phyloP scores from a whole-genome alignment of 306 rosid species.

The Cucurbita argyrosperma region DNA sequence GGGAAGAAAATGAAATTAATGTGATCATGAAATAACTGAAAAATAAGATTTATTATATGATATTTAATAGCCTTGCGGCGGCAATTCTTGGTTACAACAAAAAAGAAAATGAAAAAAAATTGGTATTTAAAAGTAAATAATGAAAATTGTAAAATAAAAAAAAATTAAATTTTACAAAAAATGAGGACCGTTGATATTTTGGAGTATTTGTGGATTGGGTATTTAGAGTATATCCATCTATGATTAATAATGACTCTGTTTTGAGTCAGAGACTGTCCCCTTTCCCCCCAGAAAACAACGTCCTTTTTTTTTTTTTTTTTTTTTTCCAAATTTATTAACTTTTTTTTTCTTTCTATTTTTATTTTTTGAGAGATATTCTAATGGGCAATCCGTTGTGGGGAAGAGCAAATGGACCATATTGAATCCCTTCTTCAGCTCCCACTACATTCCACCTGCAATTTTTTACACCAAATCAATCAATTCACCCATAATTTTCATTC shows the following conservation, averaged over 20 bases:
- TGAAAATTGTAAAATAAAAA: background rate
- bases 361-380: slow-evolving; percentile 33
- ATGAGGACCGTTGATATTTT: background rate
- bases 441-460: slow-evolving; percentile 56
- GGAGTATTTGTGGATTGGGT: background rate
- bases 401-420: slow-evolving; percentile 94
- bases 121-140: background rate
- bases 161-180: background rate
- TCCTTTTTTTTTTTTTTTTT: background rate
- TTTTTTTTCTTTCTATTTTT: background rate
- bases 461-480: background rate
- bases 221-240: slow-evolving; percentile 3
- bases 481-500: background rate
- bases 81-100: background rate
- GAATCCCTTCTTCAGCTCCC: slow-evolving; percentile 71
- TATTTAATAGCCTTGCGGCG: background rate
- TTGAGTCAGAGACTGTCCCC: slow-evolving; percentile 3
- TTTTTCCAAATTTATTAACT: background rate
- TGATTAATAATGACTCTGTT: background rate
- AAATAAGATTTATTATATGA: background rate
- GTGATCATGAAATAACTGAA: background rate
- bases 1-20: too few relatives aligned
- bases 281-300: background rate
- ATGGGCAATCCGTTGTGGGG: slow-evolving; percentile 92
- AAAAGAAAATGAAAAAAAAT: background rate